Percentiles rank a stretch among this genome's conserved stretches.
Conservation (phyloP, 2,329 filamentous ascomycete genomes). For the Fusarium agapanthi region DNA sequence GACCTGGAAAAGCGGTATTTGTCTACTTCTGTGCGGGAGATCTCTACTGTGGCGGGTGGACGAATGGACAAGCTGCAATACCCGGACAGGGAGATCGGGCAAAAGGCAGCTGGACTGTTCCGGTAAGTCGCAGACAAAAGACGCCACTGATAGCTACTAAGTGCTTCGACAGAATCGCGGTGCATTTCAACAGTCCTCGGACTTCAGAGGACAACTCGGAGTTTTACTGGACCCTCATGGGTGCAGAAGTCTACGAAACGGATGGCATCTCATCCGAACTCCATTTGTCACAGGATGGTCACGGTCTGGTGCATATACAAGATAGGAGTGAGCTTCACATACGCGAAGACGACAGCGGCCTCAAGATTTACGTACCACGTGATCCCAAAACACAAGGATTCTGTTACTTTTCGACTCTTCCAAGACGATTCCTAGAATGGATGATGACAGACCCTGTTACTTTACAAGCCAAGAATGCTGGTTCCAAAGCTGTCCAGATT, state of each 20-base stretch:
- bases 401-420: slow-evolving; percentile 42
- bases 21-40: slow-evolving; percentile 46
- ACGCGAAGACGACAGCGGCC: slow-evolving; percentile 27
- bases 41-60: slow-evolving; percentile 39
- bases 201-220: not conserved
- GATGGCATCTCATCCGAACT: slow-evolving; percentile 43
- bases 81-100: slow-evolving; percentile 40
- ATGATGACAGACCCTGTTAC: slow-evolving; percentile 46
- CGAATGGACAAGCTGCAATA: slow-evolving; percentile 28
- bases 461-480: not conserved
- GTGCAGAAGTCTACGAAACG: slow-evolving; percentile 42
- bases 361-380: slow-evolving; percentile 47
- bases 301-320: slow-evolving; percentile 19
- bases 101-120: slow-evolving; percentile 45
- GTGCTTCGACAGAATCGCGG: slow-evolving; percentile 23
- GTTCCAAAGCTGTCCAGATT: slow-evolving; percentile 9
- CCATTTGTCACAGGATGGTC: slow-evolving; percentile 41
- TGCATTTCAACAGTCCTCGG: slow-evolving; percentile 35
- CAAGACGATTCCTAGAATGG: slow-evolving; percentile 44
- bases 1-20: slow-evolving; percentile 45
- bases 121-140: slow-evolving; percentile 33
- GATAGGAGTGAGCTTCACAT: slow-evolving; percentile 42
- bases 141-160: not conserved
- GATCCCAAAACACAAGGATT: slow-evolving; percentile 39
- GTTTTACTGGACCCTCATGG: slow-evolving; percentile 22